phyloP scores from a whole-genome alignment of 495 filamentous ascomycete genomes.

The Talaromyces nanjingensis region DNA sequence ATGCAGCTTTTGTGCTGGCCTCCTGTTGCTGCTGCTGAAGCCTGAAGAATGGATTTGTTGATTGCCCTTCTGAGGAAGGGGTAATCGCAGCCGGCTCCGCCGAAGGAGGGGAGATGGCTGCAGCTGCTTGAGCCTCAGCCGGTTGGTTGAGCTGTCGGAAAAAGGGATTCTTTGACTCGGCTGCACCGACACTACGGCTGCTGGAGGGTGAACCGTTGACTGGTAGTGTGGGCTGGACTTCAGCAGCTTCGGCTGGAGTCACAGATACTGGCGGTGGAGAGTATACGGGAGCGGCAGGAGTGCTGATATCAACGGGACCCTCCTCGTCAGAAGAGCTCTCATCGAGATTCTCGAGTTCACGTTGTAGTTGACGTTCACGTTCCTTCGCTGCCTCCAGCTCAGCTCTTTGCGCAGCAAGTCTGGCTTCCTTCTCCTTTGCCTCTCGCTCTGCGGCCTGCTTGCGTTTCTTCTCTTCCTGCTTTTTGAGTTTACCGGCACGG shows the following conservation, averaged over 20 bases:
- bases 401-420: conserved; percentile 75
- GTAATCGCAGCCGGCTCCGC: conserved; percentile 12
- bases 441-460: conserved; percentile 82
- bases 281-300: conserved; percentile 35
- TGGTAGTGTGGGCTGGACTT: conserved; percentile 19
- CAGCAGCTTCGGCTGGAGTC: conserved; percentile 23
- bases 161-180: conserved; percentile 63
- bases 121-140: conserved; percentile 18
- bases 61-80: conserved; percentile 43
- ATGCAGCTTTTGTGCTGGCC: conserved; percentile 26
- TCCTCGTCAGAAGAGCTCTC: conserved; percentile 85
- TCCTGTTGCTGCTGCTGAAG: conserved; percentile 46
- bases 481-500: conserved; percentile 90
- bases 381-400: conserved; percentile 89
- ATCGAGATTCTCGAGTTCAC: conserved; percentile 76
- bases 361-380: conserved; percentile 78
- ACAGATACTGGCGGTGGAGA: conserved; percentile 38
- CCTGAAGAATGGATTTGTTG: conserved; percentile 95
- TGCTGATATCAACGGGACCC: conserved; percentile 60
- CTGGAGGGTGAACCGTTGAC: conserved; percentile 22
- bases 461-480: conserved; percentile 86
- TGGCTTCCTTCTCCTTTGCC: conserved; percentile 82
- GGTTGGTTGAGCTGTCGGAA: conserved; percentile 59
- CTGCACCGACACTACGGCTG: conserved; percentile 23
- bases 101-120: conserved; percentile 31